phyloP scores from a whole-genome alignment of 1,139 yeast species.

The Candida neerlandica region DNA sequence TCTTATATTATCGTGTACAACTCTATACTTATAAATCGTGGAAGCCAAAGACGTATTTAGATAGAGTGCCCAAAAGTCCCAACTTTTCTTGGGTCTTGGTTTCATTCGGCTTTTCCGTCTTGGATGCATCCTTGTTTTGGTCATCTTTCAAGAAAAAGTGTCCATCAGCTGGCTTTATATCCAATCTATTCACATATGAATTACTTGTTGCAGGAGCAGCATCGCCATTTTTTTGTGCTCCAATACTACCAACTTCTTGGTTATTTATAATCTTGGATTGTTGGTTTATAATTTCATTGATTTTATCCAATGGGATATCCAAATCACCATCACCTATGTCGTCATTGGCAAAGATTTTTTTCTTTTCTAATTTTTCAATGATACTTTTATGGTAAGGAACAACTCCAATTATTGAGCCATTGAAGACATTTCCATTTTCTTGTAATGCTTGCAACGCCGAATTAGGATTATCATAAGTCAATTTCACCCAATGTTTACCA shows the following conservation, averaged over 20 bases:
- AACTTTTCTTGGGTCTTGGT: slow-evolving; percentile 28
- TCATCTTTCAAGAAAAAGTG: slow-evolving; percentile 38
- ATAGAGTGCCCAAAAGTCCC: slow-evolving; percentile 36
- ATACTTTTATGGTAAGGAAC: slow-evolving; percentile 65
- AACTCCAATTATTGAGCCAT: slow-evolving; percentile 76
- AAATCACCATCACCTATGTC: slow-evolving; percentile 55
- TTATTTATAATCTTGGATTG: slow-evolving; percentile 1
- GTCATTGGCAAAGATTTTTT: slow-evolving; percentile 52
- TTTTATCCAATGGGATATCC: slow-evolving; percentile 15
- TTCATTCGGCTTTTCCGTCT: slow-evolving; percentile 3
- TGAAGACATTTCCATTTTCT: slow-evolving; percentile 75
- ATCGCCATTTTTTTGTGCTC: not conserved
- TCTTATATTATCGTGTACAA: not conserved
- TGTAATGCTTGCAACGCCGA: slow-evolving; percentile 82
- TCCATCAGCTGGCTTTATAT: slow-evolving; percentile 39
- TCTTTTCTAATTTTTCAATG: slow-evolving; percentile 63
- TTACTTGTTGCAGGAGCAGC: slow-evolving; percentile 7
- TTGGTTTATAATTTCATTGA: slow-evolving; percentile 4
- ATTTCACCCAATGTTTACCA: slow-evolving; percentile 86
- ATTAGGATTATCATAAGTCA: slow-evolving; percentile 76
- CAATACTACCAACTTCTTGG: not conserved
- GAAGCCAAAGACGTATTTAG: slow-evolving; percentile 47
- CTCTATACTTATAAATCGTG: slow-evolving; percentile 36
- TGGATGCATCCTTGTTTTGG: slow-evolving; percentile 14
- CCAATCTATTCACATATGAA: slow-evolving; percentile 29